These are phyloP conservation scores for Pleodorina starrii DNA, from an alignment of 139 green algal genomes.

Conservation along the genomic window DNA sequence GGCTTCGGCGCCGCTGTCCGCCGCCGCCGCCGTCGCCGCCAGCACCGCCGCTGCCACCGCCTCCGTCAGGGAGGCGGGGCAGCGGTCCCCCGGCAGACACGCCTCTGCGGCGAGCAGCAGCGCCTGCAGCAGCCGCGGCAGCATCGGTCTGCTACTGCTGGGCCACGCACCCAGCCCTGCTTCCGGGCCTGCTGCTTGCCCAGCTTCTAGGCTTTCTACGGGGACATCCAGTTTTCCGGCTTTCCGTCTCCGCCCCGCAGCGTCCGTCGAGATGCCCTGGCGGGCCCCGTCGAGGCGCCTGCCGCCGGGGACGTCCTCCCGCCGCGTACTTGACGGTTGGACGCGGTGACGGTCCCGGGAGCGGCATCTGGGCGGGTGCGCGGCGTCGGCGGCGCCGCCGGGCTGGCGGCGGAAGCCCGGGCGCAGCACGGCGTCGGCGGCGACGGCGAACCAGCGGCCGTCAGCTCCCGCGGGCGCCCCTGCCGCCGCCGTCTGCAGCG, in stretches of 20 bases:
- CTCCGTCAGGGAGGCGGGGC: neutral
- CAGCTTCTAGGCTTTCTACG: too few relatives aligned
- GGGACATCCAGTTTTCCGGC: too few relatives aligned
- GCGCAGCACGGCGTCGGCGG: neutral
- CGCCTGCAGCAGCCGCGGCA: constrained; percentile 19
- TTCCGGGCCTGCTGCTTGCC: neutral
- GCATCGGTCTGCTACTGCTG: neutral
- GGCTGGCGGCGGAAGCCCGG: neutral
- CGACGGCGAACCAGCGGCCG: neutral
- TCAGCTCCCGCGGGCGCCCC: neutral
- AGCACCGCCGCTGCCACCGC: neutral
- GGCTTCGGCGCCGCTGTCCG: neutral
- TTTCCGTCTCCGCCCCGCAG: too few relatives aligned
- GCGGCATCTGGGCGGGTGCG: too few relatives aligned
- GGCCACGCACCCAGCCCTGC: neutral
- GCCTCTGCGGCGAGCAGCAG: neutral
- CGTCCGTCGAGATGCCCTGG: too few relatives aligned
- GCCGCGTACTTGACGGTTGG: too few relatives aligned
- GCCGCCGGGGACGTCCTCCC: too few relatives aligned
- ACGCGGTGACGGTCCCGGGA: too few relatives aligned
- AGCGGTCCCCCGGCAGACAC: neutral
- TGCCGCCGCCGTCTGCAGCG: neutral
- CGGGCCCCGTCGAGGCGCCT: too few relatives aligned
- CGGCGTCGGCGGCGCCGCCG: too few relatives aligned
- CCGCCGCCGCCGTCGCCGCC: neutral